A percentile compares a stretch with the other conserved stretches of the same genome.
Evolutionary conservation across 345 rosid genomes (phyloP).

Genomic region (Euphorbia peplus): DNA sequence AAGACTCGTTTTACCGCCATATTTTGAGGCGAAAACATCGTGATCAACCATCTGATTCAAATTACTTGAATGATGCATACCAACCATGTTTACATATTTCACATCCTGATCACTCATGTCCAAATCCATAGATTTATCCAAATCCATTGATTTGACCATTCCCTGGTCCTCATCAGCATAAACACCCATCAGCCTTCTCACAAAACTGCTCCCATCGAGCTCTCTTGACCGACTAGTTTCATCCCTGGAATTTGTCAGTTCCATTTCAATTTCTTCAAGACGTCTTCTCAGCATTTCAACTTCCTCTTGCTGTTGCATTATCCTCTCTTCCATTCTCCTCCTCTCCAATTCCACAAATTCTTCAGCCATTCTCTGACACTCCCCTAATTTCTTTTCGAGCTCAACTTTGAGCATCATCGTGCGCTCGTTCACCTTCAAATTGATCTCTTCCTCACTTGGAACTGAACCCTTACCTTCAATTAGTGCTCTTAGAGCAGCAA

Average conservation of each 20-base stretch:
- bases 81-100: slow-evolving; percentile 27
- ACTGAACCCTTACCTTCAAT: slow-evolving; percentile 49
- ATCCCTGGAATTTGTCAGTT: slow-evolving; percentile 39
- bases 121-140: slow-evolving; percentile 97
- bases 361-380: slow-evolving; percentile 79
- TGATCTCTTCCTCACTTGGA: slow-evolving; percentile 68
- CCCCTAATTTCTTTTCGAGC: slow-evolving; percentile 71
- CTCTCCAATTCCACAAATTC: slow-evolving; percentile 82
- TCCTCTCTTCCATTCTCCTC: slow-evolving; percentile 91
- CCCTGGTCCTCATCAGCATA: slow-evolving; percentile 75
- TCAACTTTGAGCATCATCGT: slow-evolving; percentile 47
- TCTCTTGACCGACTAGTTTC: slow-evolving; percentile 33
- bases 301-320: slow-evolving; percentile 85
- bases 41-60: slow-evolving; percentile 30
- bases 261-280: slow-evolving; percentile 71
- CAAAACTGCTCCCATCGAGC: slow-evolving; percentile 63
- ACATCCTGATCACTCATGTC: slow-evolving; percentile 79
- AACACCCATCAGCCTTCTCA: slow-evolving; percentile 54
- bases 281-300: slow-evolving; percentile 75
- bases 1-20: slow-evolving; percentile 53
- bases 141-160: slow-evolving; percentile 97
- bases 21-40: slow-evolving; percentile 38
- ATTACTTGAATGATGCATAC: slow-evolving; percentile 26
- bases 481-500: slow-evolving; percentile 53
- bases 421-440: slow-evolving; percentile 65